Conservation (phyloP, 83 land plant genomes). For the Isoetes engelmannii region DNA sequence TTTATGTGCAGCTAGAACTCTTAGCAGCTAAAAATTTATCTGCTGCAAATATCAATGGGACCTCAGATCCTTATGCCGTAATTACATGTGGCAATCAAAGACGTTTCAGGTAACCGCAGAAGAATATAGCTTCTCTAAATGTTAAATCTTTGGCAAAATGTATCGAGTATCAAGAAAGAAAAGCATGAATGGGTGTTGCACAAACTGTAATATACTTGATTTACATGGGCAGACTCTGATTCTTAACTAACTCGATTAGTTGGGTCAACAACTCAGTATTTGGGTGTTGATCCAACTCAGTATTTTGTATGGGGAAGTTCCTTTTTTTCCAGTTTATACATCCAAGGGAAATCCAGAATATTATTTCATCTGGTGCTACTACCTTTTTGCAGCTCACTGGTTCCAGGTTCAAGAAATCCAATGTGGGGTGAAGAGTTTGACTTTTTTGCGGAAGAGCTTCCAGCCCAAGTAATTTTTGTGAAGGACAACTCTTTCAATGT, state of each 20-base stretch:
- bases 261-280: neutral
- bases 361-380: too few relatives aligned
- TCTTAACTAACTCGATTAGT: too few relatives aligned
- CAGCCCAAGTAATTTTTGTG: constrained; percentile 46
- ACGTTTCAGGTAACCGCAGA: constrained; percentile 63
- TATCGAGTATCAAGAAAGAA: too few relatives aligned
- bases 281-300: neutral
- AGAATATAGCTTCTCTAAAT: too few relatives aligned
- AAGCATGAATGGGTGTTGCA: too few relatives aligned
- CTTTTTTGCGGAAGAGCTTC: constrained; percentile 82
- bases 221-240: too few relatives aligned
- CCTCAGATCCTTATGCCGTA: constrained; percentile 97
- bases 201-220: too few relatives aligned
- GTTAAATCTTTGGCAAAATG: too few relatives aligned
- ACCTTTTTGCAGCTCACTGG: constrained; percentile 64
- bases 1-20: constrained; percentile 56
- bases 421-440: constrained; percentile 99
- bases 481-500: too few relatives aligned
- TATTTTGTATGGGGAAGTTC: too few relatives aligned
- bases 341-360: neutral
- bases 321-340: neutral
- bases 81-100: constrained; percentile 85
- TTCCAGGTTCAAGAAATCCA: constrained; percentile 96
- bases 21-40: constrained; percentile 88
- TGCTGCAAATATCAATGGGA: constrained; percentile 90